These are phyloP conservation scores for Blastobotrys serpentis DNA, from an alignment of 1,139 yeast species.

Conservation along the genomic window DNA sequence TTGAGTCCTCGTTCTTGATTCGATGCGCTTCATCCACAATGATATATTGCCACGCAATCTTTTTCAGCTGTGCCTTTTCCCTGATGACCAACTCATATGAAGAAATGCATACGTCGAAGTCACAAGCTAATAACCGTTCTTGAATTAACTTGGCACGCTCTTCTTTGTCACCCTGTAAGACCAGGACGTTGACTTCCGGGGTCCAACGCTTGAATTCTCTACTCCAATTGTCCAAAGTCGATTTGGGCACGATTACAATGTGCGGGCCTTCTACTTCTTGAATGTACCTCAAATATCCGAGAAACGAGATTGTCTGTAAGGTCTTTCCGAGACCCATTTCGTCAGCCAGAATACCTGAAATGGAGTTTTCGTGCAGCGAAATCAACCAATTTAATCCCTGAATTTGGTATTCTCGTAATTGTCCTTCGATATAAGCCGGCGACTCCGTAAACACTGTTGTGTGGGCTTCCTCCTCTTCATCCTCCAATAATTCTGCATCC, in stretches of 20 bases:
- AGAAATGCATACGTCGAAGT: constrained; percentile 88
- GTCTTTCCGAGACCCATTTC: constrained; percentile 99
- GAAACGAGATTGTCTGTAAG: constrained; percentile 84
- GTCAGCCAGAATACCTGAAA: constrained; percentile 92
- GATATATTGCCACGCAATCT: constrained; percentile 90
- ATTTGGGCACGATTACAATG: constrained; percentile 88
- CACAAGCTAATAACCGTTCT: constrained; percentile 59
- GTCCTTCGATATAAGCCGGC: constrained; percentile 57
- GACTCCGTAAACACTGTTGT: constrained; percentile 71
- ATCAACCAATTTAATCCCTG: constrained; percentile 94
- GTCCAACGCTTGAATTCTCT: constrained; percentile 95
- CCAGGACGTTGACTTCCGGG: constrained; percentile 87
- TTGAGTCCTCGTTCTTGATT: constrained; percentile 90
- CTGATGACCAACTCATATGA: constrained; percentile 91
- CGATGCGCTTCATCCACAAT: constrained; percentile 97
- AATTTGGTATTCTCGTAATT: constrained; percentile 57
- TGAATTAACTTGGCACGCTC: constrained; percentile 62
- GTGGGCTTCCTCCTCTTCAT: constrained; percentile 48
- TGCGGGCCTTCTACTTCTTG: constrained; percentile 83
- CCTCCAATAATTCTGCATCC: constrained; percentile 80
- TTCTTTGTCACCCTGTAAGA: constrained; percentile 85
- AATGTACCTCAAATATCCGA: constrained; percentile 81
- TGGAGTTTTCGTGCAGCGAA: constrained; percentile 74
- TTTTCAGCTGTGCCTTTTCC: constrained; percentile 78
- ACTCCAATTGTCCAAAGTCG: constrained; percentile 93